phyloP scores from a whole-genome alignment of 345 rosid genomes.

The Diplotaxis tenuifolia region DNA sequence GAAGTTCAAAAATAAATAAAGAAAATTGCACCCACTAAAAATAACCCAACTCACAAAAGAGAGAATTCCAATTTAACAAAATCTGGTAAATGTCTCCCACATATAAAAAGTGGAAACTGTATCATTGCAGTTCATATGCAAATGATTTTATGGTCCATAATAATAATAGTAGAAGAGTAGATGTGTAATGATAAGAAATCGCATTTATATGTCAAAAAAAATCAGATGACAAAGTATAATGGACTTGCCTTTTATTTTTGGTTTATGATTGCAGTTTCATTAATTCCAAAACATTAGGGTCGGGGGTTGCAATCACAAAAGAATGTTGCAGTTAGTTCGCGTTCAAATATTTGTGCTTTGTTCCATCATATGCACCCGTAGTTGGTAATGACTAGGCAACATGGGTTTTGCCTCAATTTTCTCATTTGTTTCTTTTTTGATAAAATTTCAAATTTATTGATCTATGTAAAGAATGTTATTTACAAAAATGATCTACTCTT shows the following conservation, averaged over 20 bases:
- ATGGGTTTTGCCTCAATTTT: slow-evolving; percentile 26
- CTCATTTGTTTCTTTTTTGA: not conserved
- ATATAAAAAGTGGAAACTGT: slow-evolving; percentile 28
- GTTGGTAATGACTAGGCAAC: slow-evolving; percentile 34
- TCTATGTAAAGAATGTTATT: no score
- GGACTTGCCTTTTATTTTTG: not conserved
- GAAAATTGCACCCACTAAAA: slow-evolving; percentile 10
- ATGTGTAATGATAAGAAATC: slow-evolving; percentile 1
- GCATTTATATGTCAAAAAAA: not conserved
- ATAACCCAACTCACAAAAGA: slow-evolving; percentile 14
- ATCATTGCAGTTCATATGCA: slow-evolving; percentile 39
- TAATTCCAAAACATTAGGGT: slow-evolving; percentile 33
- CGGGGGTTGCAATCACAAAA: slow-evolving; percentile 26
- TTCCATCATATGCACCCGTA: slow-evolving; percentile 35
- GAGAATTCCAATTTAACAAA: not conserved
- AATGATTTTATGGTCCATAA: slow-evolving; percentile 30
- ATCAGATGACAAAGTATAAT: slow-evolving; percentile 19
- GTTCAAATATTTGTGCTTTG: slow-evolving; percentile 31
- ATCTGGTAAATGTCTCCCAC: slow-evolving; percentile 39
- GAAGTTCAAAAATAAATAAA: not conserved
- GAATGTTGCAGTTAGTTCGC: slow-evolving; percentile 32
- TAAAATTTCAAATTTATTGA: no score
- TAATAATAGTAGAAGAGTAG: not conserved
- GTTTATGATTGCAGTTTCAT: slow-evolving; percentile 12
- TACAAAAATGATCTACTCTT: no score